Percentiles rank a stretch among this genome's conserved stretches.
These are phyloP conservation scores for Cicer arietinum DNA, from an alignment of 306 rosid species.

Conservation along the genomic window DNA sequence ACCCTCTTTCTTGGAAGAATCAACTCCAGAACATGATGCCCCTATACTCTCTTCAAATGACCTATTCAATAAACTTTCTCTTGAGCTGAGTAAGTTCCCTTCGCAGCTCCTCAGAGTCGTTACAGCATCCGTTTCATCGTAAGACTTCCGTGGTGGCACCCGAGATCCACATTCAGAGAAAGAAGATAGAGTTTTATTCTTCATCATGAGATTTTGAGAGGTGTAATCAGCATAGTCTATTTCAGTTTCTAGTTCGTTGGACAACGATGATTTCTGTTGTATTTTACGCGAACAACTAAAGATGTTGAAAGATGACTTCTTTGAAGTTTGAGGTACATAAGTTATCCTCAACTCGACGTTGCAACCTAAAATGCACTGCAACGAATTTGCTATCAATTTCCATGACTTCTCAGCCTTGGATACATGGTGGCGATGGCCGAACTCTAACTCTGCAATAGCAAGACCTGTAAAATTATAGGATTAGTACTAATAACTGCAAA, in stretches of 20 bases:
- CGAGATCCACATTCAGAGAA: constrained; percentile 53
- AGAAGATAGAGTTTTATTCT: constrained; percentile 47
- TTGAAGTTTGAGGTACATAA: constrained; percentile 50
- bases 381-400: constrained; percentile 74
- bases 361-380: constrained; percentile 67
- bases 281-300: constrained; percentile 68
- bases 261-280: constrained; percentile 49
- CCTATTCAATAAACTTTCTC: constrained; percentile 45
- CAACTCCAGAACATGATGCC: constrained; percentile 45
- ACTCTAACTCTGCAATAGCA: constrained; percentile 76
- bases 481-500: background rate
- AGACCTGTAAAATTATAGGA: constrained; percentile 57
- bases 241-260: constrained; percentile 56
- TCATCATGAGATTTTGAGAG: constrained; percentile 55
- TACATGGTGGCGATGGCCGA: constrained; percentile 58
- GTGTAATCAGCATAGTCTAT: constrained; percentile 52
- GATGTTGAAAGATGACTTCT: constrained; percentile 62
- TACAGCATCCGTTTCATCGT: constrained; percentile 50
- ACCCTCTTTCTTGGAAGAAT: constrained; percentile 50
- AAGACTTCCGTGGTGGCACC: constrained; percentile 43
- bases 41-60: constrained; percentile 50
- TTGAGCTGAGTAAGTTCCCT: constrained; percentile 69
- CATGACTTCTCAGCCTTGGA: constrained; percentile 81
- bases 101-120: constrained; percentile 62
- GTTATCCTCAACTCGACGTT: constrained; percentile 80